phyloP scores from a whole-genome alignment of 169 alveolate genomes.

The Theileria equi region DNA sequence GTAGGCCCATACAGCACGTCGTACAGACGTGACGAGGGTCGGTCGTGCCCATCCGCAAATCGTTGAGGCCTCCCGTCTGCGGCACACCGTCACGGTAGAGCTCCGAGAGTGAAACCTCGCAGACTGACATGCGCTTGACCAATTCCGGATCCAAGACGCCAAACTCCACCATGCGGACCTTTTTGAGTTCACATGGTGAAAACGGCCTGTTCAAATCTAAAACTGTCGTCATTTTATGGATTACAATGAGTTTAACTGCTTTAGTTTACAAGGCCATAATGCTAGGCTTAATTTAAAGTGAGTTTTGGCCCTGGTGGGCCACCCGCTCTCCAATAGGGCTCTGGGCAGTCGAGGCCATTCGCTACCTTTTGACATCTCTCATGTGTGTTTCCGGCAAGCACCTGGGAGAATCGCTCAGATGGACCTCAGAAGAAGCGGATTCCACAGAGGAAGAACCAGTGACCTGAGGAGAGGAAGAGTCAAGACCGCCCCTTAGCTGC shows the following conservation, averaged over 20 bases:
- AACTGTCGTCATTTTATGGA: constrained; percentile 57
- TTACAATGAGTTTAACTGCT: not conserved
- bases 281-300: constrained; percentile 1
- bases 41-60: constrained; percentile 95
- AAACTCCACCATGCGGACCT: constrained; percentile 79
- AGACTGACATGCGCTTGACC: constrained; percentile 82
- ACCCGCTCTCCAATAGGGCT: not conserved
- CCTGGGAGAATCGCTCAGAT: no score
- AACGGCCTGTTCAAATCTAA: constrained; percentile 81
- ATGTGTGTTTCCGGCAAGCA: no score
- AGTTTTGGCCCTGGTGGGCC: not conserved
- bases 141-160: constrained; percentile 85
- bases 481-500: constrained; percentile 10
- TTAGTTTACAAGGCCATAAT: constrained; percentile 8
- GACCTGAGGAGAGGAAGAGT: no score
- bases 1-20: constrained; percentile 92
- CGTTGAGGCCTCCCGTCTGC: constrained; percentile 90
- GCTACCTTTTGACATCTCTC: no score
- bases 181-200: constrained; percentile 81
- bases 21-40: constrained; percentile 89
- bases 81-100: constrained; percentile 89
- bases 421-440: no score
- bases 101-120: constrained; percentile 85
- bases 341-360: no score
- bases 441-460: no score